phyloP scores from a whole-genome alignment of 176 grass and related monocot genomes.

The Areca catechu region DNA sequence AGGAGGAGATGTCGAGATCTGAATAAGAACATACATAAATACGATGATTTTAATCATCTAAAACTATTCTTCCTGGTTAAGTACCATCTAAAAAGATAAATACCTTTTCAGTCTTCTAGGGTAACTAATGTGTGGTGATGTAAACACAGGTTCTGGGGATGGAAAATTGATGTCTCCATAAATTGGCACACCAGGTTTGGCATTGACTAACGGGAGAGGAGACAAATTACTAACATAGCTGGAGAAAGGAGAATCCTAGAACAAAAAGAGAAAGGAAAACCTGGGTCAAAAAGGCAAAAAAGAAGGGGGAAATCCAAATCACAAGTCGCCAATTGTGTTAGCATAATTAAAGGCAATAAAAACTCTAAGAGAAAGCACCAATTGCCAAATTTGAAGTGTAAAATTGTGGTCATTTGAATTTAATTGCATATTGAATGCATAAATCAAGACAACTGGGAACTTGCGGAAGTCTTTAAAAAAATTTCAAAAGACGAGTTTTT shows the following conservation, averaged over 20 bases:
- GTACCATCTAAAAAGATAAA: not conserved
- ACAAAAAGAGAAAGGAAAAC: not conserved
- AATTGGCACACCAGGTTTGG: not conserved
- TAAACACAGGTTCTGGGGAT: conserved; percentile 24
- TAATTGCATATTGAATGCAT: no score
- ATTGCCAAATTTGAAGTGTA: no score
- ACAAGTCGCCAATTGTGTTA: no score
- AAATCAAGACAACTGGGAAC: no score
- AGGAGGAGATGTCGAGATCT: conserved; percentile 3
- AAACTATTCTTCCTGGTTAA: not conserved
- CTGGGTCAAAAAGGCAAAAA: not conserved
- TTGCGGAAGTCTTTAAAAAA: no score
- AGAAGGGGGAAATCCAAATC: no score
- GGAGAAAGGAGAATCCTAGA: conserved; percentile 25
- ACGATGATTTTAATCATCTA: not conserved
- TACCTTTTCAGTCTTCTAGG: conserved; percentile 21
- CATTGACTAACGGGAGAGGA: conserved; percentile 6
- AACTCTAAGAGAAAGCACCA: no score
- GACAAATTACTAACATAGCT: conserved; percentile 24
- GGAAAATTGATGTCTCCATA: conserved; percentile 22
- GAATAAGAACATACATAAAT: not conserved
- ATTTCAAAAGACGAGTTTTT: no score
- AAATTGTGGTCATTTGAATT: no score
- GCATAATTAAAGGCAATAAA: no score
- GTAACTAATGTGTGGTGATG: conserved; percentile 14